Conservation (phyloP, 768 basidiomycete species). For the Tephrocybe sp. region DNA sequence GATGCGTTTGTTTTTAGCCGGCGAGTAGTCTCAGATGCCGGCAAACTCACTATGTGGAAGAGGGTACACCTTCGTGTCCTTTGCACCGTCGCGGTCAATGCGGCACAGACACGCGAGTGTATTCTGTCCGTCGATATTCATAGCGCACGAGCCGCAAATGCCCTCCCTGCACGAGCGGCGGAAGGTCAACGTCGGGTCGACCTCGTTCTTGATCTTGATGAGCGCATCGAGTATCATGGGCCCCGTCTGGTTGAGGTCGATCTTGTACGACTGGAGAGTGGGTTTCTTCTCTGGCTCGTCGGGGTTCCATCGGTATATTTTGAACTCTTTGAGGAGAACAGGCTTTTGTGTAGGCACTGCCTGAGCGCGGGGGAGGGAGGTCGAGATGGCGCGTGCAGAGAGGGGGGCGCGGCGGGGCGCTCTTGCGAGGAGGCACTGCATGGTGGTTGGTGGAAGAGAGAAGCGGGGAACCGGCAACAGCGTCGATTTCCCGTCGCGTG, state of each 20-base stretch:
- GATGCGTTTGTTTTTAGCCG: background rate
- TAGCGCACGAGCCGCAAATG: constrained; percentile 97
- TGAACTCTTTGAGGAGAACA: constrained; percentile 87
- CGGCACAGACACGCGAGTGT: constrained; percentile 96
- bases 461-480: background rate
- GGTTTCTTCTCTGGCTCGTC: constrained; percentile 94
- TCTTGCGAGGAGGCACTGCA: constrained; percentile 17
- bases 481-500: constrained; percentile 13
- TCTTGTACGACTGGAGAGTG: constrained; percentile 82
- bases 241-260: constrained; percentile 93
- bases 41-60: constrained; percentile 86
- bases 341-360: constrained; percentile 65
- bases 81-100: constrained; percentile 73
- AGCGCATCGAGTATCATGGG: constrained; percentile 96
- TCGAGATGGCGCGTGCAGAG: constrained; percentile 15
- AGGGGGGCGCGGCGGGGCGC: constrained; percentile 5
- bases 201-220: constrained; percentile 99
- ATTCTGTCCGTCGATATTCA: constrained; percentile 99
- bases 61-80: constrained; percentile 92
- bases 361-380: constrained; percentile 23
- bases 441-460: constrained; percentile 5
- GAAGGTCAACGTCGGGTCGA: constrained; percentile 97
- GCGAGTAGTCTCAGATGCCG: background rate
- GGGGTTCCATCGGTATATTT: constrained; percentile 99
- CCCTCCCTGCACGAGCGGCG: constrained; percentile 91